These are phyloP conservation scores for Berberis vulgaris DNA, from an alignment of 164 flowering plant species.

Conservation along the genomic window DNA sequence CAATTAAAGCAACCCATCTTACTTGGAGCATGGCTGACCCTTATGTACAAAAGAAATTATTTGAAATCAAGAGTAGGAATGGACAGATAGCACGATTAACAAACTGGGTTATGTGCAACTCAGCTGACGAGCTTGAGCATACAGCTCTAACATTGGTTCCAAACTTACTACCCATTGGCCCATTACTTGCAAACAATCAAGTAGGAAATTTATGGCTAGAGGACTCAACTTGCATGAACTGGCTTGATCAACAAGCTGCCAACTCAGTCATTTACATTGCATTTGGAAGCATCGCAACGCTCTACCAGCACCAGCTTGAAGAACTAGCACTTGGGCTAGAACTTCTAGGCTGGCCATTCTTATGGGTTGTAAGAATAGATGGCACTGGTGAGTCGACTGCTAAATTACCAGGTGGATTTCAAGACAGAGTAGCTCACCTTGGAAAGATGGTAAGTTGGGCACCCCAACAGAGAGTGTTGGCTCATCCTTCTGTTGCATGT, in stretches of 20 bases:
- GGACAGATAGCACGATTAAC: slow-evolving; percentile 6
- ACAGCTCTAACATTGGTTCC: slow-evolving; percentile 14
- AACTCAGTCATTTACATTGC: slow-evolving; percentile 23
- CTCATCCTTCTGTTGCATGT: slow-evolving; percentile 16
- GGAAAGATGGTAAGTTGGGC: slow-evolving; percentile 14
- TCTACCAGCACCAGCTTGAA: slow-evolving; percentile 10
- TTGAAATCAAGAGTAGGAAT: slow-evolving; percentile 1
- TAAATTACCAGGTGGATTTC: slow-evolving; percentile 14
- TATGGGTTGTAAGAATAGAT: slow-evolving; percentile 24
- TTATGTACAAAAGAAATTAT: slow-evolving; percentile 4
- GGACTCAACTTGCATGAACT: slow-evolving; percentile 15
- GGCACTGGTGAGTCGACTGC: not conserved
- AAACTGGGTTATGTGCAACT: slow-evolving; percentile 31
- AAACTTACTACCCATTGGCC: slow-evolving; percentile 22
- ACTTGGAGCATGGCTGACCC: slow-evolving; percentile 14
- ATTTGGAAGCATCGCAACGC: slow-evolving; percentile 19
- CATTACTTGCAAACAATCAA: slow-evolving; percentile 16
- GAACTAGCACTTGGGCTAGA: slow-evolving; percentile 27
- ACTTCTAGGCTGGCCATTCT: slow-evolving; percentile 16
- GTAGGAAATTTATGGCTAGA: slow-evolving; percentile 15
- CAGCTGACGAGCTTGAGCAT: slow-evolving; percentile 25
- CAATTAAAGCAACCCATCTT: slow-evolving; percentile 11
- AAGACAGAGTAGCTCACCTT: slow-evolving; percentile 5
- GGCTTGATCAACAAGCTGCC: slow-evolving; percentile 25
- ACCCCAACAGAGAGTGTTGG: slow-evolving; percentile 18